Evolutionary conservation across 2,329 filamentous ascomycete species (phyloP).

Genomic region (Phyllosticta citriasiana): DNA sequence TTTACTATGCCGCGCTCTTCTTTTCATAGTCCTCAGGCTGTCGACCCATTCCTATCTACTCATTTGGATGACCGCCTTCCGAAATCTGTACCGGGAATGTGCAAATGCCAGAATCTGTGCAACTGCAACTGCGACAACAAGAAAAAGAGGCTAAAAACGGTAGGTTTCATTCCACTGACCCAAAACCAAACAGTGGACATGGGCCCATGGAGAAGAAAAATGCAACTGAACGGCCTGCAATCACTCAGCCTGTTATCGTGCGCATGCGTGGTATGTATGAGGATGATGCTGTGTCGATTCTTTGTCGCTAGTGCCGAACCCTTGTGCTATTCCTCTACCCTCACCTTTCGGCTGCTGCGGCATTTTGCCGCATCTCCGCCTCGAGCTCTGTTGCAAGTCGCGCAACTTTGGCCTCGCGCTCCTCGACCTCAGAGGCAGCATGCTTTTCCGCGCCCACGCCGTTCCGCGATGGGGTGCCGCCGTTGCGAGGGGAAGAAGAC

Average conservation of each 20-base stretch:
- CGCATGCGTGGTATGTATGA: not conserved
- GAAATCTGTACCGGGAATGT: not conserved
- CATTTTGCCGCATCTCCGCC: conserved; percentile 6
- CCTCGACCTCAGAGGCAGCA: not conserved
- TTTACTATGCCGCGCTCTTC: too few species aligned
- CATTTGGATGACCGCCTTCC: not conserved
- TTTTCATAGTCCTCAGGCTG: not conserved
- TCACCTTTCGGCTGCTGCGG: not conserved
- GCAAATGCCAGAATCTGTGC: not conserved
- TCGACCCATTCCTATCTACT: not conserved
- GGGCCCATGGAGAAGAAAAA: not conserved
- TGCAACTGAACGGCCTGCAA: not conserved
- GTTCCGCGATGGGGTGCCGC: not conserved
- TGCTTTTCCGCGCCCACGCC: not conserved
- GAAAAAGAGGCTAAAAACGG: not conserved
- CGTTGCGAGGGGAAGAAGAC: not conserved
- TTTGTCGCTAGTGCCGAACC: not conserved
- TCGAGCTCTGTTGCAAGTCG: conserved; percentile 3
- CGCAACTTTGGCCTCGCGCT: conserved; percentile 7
- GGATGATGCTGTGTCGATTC: not conserved
- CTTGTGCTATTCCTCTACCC: not conserved
- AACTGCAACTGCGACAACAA: not conserved
- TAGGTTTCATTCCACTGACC: not conserved
- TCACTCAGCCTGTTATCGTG: not conserved
- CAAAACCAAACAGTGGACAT: not conserved